Conservation (phyloP, 495 filamentous ascomycete genomes). For the Trichoderma virens region DNA sequence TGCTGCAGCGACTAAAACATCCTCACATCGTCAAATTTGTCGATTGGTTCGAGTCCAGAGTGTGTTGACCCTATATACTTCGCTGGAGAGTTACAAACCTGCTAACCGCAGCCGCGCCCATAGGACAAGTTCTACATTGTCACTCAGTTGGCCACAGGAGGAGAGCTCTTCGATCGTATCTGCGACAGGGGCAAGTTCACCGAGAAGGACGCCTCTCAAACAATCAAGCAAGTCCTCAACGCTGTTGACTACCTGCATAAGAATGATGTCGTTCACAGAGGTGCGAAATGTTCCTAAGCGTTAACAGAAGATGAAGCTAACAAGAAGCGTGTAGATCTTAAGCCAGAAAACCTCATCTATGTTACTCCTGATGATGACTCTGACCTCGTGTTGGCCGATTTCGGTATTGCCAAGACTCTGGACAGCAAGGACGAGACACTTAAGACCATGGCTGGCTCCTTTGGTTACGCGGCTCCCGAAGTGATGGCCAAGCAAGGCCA, state of each 20-base stretch:
- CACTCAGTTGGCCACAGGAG: slow-evolving; percentile 90
- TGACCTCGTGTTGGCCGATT: slow-evolving; percentile 88
- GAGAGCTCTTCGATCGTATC: slow-evolving; percentile 96
- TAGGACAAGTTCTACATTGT: slow-evolving; percentile 99
- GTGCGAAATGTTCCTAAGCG: slow-evolving; percentile 35
- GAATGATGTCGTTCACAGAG: slow-evolving; percentile 94
- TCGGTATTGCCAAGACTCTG: slow-evolving; percentile 98
- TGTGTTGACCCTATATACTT: slow-evolving; percentile 24
- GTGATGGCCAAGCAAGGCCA: slow-evolving; percentile 98
- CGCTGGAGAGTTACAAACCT: background rate
- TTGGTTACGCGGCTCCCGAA: slow-evolving; percentile 95
- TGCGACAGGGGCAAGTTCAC: slow-evolving; percentile 98
- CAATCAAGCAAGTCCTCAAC: slow-evolving; percentile 88
- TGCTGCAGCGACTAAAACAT: slow-evolving; percentile 85
- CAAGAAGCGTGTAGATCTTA: slow-evolving; percentile 60
- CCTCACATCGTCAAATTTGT: slow-evolving; percentile 96
- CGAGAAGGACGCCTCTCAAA: slow-evolving; percentile 95
- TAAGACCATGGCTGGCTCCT: slow-evolving; percentile 97
- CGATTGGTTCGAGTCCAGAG: slow-evolving; percentile 98
- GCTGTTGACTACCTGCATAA: slow-evolving; percentile 92
- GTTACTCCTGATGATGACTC: slow-evolving; percentile 69
- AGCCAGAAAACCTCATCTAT: slow-evolving; percentile 97
- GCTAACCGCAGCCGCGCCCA: slow-evolving; percentile 7
- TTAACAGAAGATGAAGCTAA: slow-evolving; percentile 1
- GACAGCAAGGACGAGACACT: slow-evolving; percentile 83